phyloP scores from a whole-genome alignment of 1,284 basidiomycete species.

The Chiua sp. region DNA sequence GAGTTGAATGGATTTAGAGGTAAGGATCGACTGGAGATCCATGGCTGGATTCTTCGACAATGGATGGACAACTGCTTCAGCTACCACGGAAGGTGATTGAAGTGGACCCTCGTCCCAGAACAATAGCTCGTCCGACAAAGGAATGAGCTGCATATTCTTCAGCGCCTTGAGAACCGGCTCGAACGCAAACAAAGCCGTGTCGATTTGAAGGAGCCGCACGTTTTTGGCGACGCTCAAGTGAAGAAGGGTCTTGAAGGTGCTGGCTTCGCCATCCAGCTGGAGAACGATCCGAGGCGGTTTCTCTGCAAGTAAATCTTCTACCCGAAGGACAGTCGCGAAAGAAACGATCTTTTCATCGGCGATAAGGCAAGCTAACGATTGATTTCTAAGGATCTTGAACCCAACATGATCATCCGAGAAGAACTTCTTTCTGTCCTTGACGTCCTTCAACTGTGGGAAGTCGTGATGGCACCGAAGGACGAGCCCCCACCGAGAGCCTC shows the following conservation, averaged over 20 bases:
- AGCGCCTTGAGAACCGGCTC: conserved; percentile 63
- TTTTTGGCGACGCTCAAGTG: conserved; percentile 43
- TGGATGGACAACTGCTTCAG: conserved; percentile 35
- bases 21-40: conserved; percentile 31
- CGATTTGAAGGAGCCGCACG: conserved; percentile 58
- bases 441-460: conserved; percentile 37
- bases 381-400: conserved; percentile 51
- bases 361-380: conserved; percentile 58
- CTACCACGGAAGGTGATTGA: conserved; percentile 8
- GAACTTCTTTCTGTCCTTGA: conserved; percentile 41
- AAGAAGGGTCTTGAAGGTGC: conserved; percentile 44
- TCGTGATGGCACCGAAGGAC: conserved; percentile 48
- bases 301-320: conserved; percentile 54
- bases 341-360: conserved; percentile 52
- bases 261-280: conserved; percentile 52
- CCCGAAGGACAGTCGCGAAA: conserved; percentile 59
- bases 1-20: conserved; percentile 3
- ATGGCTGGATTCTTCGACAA: conserved; percentile 40
- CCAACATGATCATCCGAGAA: conserved; percentile 45
- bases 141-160: conserved; percentile 48
- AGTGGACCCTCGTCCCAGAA: conserved; percentile 50
- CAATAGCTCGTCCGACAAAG: conserved; percentile 56
- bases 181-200: conserved; percentile 65
- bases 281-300: conserved; percentile 56
- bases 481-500: conserved; percentile 54